phyloP scores from a whole-genome alignment of 75 land plant genomes.

The Sequoiadendron giganteum region DNA sequence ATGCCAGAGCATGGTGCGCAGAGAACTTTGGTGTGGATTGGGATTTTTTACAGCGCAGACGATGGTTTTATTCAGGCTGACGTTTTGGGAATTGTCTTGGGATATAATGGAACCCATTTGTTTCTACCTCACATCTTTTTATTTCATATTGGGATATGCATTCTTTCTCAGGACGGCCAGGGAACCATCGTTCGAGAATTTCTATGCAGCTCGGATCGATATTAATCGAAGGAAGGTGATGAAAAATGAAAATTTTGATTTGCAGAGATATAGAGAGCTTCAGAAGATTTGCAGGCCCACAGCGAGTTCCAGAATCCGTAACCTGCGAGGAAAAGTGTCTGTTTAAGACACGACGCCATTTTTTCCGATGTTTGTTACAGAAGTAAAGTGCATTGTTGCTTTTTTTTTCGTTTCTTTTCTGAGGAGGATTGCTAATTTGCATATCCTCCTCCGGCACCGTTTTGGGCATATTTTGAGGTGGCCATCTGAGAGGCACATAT shows the following conservation, averaged over 20 bases:
- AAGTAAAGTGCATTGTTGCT: no score
- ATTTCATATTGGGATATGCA: conserved; percentile 53
- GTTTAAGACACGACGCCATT: no score
- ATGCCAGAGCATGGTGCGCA: conserved; percentile 35
- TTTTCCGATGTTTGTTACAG: no score
- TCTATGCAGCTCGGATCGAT: background rate
- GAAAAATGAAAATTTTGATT: background rate
- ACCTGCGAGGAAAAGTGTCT: no score
- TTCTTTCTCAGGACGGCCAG: conserved; percentile 72
- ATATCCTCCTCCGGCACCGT: no score
- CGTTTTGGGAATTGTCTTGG: conserved; percentile 85
- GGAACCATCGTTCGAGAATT: conserved; percentile 39
- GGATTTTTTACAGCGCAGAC: conserved; percentile 49
- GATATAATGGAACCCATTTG: conserved; percentile 86
- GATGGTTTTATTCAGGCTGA: conserved; percentile 47
- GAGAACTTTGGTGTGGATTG: conserved; percentile 59
- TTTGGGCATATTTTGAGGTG: no score
- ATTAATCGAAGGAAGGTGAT: background rate
- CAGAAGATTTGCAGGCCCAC: background rate
- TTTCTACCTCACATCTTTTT: conserved; percentile 56
- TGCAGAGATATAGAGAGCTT: background rate
- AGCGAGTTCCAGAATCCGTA: no score
- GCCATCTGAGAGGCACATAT: no score
- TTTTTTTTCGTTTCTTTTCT: no score
- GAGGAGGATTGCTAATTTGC: no score